phyloP scores from a whole-genome alignment of 2,329 filamentous ascomycete species.

The Curvularia spicifera region DNA sequence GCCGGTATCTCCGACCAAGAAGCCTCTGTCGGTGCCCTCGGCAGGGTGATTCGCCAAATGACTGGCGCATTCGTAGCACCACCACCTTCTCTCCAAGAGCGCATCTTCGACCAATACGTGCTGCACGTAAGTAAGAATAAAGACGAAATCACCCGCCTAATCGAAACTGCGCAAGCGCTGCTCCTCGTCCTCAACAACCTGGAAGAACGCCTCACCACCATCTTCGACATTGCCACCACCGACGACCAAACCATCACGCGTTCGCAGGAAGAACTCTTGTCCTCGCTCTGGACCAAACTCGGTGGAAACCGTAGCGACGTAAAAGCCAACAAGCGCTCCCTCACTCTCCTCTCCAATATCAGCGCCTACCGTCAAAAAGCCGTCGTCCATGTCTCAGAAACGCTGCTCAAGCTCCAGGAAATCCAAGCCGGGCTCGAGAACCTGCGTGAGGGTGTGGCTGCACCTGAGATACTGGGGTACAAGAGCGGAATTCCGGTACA shows the following conservation, averaged over 20 bases:
- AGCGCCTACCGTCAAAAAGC: constrained; percentile 69
- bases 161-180: constrained; percentile 72
- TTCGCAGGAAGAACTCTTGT: constrained; percentile 70
- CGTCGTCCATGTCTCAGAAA: constrained; percentile 70
- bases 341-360: constrained; percentile 70
- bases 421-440: constrained; percentile 75
- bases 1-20: constrained; percentile 62
- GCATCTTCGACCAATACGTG: constrained; percentile 75
- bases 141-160: constrained; percentile 70
- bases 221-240: constrained; percentile 71
- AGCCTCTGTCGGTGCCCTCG: constrained; percentile 47
- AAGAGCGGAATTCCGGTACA: constrained; percentile 66
- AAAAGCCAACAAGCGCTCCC: constrained; percentile 67
- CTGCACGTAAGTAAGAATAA: constrained; percentile 73
- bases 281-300: constrained; percentile 74
- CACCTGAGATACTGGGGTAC: constrained; percentile 66
- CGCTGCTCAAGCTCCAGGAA: constrained; percentile 74
- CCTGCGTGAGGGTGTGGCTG: constrained; percentile 71
- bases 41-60: constrained; percentile 54
- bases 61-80: constrained; percentile 64
- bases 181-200: constrained; percentile 69
- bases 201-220: constrained; percentile 72
- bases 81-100: constrained; percentile 47
- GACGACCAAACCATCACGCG: constrained; percentile 66
- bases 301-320: constrained; percentile 70